Evolutionary conservation across 2,329 filamentous ascomycete genomes (phyloP), one percentile per base, ranked within the genome.

Genomic region (Diaporthe sp.): DNA sequence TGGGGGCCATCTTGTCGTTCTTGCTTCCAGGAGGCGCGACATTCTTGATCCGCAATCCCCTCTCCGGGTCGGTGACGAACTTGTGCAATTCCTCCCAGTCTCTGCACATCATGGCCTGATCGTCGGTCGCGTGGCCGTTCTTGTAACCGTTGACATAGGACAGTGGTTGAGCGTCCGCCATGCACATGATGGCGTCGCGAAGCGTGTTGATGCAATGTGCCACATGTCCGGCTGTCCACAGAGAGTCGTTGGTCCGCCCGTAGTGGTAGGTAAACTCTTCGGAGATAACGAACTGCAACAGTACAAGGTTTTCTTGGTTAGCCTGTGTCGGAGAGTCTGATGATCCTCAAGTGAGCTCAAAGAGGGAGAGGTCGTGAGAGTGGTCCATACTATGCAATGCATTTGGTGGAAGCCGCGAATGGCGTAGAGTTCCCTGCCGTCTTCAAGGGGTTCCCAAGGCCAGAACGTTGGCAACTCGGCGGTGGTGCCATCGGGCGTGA

Each of bases 151-250:
- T 35, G 61, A 51, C 22, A 13, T 50, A 66, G 13, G 42, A 50
- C 30, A 66, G 7, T 7, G 61, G 61, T 19, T 66, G 61, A 19
- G 61, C 61, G 42, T 66, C 61, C 3, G 61, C 61, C 44, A 37
- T 66, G 44, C 61, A 66, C 61, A 66, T 66, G 61, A 66, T 3
- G 19, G 42, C 44, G 61, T 66, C 61, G 13, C 61, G 61, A 5
- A 66, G 61, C 2, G 61, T 66, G 44, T 66, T 66, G 61, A 66
- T 66, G 61, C 61, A 66, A 44, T 66, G 61, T 66, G 61, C 61
- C 30, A 66, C 61, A 3, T 66, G 61, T 12, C 42, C 61, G 30
- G 42, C 44, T 19, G 61, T 66, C 61, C 61, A 66, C 39, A 50
- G 42, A 6, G 61, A 66, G 22, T 66, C 61, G 61, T 66, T 66